Evolutionary conservation across 2,329 filamentous ascomycete genomes (phyloP).

Genomic region (Colletotrichum chlorophyti): DNA sequence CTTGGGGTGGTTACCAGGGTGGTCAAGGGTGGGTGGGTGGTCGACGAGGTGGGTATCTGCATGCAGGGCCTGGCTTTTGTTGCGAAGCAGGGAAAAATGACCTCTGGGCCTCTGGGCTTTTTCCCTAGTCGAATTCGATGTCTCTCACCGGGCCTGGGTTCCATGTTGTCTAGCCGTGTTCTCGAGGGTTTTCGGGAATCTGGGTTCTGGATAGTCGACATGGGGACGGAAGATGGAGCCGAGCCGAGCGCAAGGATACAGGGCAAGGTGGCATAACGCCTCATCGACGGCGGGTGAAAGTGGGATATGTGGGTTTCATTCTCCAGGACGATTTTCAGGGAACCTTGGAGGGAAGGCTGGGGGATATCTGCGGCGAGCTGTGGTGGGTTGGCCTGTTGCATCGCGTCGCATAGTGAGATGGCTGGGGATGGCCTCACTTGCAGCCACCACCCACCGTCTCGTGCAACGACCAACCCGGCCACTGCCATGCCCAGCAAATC

Average conservation of each 20-base stretch:
- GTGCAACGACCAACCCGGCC: too few relatives aligned
- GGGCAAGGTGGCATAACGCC: too few relatives aligned
- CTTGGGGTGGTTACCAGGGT: too few relatives aligned
- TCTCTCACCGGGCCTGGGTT: too few relatives aligned
- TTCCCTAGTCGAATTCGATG: background rate
- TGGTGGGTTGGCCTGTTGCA: conserved; percentile 4
- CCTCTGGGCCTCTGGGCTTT: background rate
- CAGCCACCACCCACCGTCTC: background rate
- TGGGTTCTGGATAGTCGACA: too few relatives aligned
- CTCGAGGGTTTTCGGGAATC: too few relatives aligned
- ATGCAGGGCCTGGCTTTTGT: conserved; percentile 18
- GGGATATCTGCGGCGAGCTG: background rate
- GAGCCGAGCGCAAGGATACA: too few relatives aligned
- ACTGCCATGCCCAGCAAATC: too few relatives aligned
- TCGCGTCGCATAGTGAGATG: conserved; percentile 13
- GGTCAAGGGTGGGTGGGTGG: background rate
- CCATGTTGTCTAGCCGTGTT: too few relatives aligned
- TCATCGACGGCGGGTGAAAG: background rate
- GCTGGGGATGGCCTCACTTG: conserved; percentile 27
- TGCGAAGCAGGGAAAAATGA: conserved; percentile 17
- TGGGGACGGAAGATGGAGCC: too few relatives aligned
- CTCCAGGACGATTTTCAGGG: background rate
- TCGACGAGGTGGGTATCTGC: conserved; percentile 7
- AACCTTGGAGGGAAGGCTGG: conserved; percentile 12
- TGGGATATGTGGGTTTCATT: background rate